Conservation (phyloP, 495 filamentous ascomycete species). For the Aspergillus coremiiformis region DNA sequence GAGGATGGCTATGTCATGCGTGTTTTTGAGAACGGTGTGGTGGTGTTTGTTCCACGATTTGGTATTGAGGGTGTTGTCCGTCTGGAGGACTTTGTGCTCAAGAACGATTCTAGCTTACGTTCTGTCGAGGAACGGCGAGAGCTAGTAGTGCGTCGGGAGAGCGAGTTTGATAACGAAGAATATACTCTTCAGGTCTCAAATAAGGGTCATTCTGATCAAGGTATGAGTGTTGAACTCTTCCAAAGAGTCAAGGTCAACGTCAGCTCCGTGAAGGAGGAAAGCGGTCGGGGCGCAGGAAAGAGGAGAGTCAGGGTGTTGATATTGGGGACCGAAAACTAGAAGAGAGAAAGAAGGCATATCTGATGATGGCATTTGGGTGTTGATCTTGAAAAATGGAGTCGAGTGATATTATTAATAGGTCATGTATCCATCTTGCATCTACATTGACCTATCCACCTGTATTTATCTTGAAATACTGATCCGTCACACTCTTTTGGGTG, state of each 20-base stretch:
- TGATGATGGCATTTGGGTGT: background rate
- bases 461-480: background rate
- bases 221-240: conserved; percentile 70
- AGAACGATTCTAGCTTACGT: conserved; percentile 47
- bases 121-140: conserved; percentile 34
- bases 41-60: conserved; percentile 90
- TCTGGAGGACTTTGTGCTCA: conserved; percentile 68
- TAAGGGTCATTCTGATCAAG: conserved; percentile 39
- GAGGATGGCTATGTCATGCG: conserved; percentile 96
- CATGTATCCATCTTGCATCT: background rate
- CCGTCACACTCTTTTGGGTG: conserved; percentile 28
- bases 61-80: conserved; percentile 90
- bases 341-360: background rate
- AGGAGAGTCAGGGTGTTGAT: conserved; percentile 50
- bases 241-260: conserved; percentile 81
- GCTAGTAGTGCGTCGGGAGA: conserved; percentile 45
- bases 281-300: conserved; percentile 69
- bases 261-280: conserved; percentile 84
- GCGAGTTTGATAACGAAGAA: conserved; percentile 73
- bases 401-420: background rate
- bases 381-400: background rate
- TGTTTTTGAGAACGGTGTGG: conserved; percentile 93
- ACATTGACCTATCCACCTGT: background rate
- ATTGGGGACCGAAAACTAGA: conserved; percentile 14
- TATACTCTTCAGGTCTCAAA: conserved; percentile 59